Evolutionary conservation across 345 rosid species (phyloP), one percentile per base, ranked within the genome.

Genomic region (Garcia nutans): DNA sequence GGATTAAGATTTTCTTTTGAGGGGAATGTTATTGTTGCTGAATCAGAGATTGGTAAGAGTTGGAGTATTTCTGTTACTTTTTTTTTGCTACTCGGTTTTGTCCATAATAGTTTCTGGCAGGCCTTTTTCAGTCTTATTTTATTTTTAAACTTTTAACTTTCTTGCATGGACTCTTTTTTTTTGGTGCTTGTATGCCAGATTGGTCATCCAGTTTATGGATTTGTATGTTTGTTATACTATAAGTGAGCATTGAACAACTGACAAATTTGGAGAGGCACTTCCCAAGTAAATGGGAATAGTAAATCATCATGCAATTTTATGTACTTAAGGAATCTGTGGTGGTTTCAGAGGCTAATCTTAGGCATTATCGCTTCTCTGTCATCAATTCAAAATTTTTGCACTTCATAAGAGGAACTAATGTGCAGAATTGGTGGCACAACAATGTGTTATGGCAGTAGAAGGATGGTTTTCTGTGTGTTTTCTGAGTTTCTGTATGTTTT

Each of bases 1-100:
- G 83, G 83, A 68, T 73, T 90, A 79, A 86, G 96, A 78, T 95
- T 95, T 87, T 90, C 97, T 78, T 82, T 91, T 78, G 92, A 90
- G 73, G 97, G 97, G 64, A 69, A 72, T 84, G 81, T 89, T 78
- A 79, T 92, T 78, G 77, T 74, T 31, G 75, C 69, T 73, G 91
- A 82, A 42, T 59, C 78, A 67, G 82, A 84, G 76, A 77, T 78
- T 49, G 85, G 97, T 91, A 84, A 84, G 88, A 77, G 26, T 33
- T 45, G 68, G 79, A 77, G 44, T 58, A 28, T 62, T 60, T 44
- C 6, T 10, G 3, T 33, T 75, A 12, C 44, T 63, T 19, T 64
- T 56, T 3, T 73, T 37, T 70, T 74, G 23, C 23, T 54, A n/a
- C 12, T 13, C 8, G 71, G 23, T 65, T 71, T 56, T 24, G 42